phyloP scores from a whole-genome alignment of 2,329 filamentous ascomycete genomes.

The Lachnellula hyalina region DNA sequence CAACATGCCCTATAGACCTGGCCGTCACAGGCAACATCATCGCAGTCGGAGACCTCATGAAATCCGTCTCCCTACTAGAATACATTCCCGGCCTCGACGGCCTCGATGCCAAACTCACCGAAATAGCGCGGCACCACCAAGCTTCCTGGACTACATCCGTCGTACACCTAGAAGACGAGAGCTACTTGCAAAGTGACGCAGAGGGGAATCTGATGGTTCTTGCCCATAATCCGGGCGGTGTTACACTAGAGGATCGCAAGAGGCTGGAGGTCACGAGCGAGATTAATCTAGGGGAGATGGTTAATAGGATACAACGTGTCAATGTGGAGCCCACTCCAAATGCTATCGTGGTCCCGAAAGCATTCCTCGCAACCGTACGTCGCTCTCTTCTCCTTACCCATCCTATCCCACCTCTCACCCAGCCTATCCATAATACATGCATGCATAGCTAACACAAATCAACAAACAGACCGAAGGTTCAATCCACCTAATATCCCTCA shows the following conservation, averaged over 20 bases:
- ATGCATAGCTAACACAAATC: constrained; percentile 7
- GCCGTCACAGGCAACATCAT: constrained; percentile 70
- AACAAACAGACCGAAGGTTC: constrained; percentile 71
- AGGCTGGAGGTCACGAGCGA: constrained; percentile 72
- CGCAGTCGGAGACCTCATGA: constrained; percentile 88
- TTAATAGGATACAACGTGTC: constrained; percentile 79
- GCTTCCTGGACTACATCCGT: constrained; percentile 79
- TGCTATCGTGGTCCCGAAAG: constrained; percentile 69
- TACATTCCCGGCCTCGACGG: constrained; percentile 55
- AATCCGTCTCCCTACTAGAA: constrained; percentile 76
- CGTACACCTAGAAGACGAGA: constrained; percentile 63
- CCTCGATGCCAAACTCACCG: constrained; percentile 57
- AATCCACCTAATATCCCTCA: constrained; percentile 82
- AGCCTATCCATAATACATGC: not conserved
- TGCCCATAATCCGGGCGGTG: constrained; percentile 64
- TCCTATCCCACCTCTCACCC: not conserved
- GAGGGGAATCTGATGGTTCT: constrained; percentile 84
- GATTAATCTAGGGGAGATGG: constrained; percentile 84
- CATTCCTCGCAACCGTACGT: constrained; percentile 83
- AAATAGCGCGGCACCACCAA: constrained; percentile 76
- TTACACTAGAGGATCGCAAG: constrained; percentile 67
- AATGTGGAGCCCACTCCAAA: constrained; percentile 59
- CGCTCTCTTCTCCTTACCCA: not conserved
- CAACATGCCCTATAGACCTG: constrained; percentile 79
- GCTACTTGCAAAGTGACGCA: constrained; percentile 78